Percentiles rank a stretch among this genome's conserved stretches.
Evolutionary conservation across 441 rosid genomes (phyloP).

Genomic region (Euphorbia schlechtendalii): DNA sequence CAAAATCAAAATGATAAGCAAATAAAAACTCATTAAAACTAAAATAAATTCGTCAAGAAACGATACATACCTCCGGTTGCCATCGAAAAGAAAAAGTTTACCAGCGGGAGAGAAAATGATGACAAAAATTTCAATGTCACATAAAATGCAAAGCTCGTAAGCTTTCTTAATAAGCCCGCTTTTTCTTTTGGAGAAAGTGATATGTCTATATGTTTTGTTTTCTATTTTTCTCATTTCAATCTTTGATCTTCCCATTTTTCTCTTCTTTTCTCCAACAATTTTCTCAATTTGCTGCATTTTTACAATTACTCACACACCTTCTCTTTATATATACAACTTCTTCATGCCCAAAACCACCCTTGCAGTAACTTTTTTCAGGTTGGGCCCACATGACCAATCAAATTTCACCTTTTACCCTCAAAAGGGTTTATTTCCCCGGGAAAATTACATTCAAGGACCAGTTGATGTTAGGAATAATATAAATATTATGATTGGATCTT

Average conservation of each 20-base stretch:
- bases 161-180: constrained; percentile 45
- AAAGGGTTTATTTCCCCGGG: too few relatives aligned
- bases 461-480: too few relatives aligned
- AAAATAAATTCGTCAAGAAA: neutral
- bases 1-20: neutral
- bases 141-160: constrained; percentile 36
- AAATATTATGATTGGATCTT: too few relatives aligned
- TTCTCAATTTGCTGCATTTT: neutral
- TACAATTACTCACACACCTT: neutral
- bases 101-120: constrained; percentile 41
- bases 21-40: neutral
- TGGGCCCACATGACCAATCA: neutral
- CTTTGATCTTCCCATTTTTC: constrained; percentile 45
- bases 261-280: neutral
- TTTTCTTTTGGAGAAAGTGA: constrained; percentile 45
- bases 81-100: constrained; percentile 35
- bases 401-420: neutral
- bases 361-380: too few relatives aligned
- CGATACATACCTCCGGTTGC: constrained; percentile 27
- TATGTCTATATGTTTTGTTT: constrained; percentile 27
- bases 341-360: neutral
- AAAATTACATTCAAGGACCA: too few relatives aligned
- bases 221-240: constrained; percentile 30
- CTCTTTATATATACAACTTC: neutral
- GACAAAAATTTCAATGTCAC: constrained; percentile 37